A percentile compares a stretch with the other conserved stretches of the same genome.
These are phyloP conservation scores for Globisporangium radiosum DNA, from an alignment of 352 stramenopile species.

Conservation along the genomic window DNA sequence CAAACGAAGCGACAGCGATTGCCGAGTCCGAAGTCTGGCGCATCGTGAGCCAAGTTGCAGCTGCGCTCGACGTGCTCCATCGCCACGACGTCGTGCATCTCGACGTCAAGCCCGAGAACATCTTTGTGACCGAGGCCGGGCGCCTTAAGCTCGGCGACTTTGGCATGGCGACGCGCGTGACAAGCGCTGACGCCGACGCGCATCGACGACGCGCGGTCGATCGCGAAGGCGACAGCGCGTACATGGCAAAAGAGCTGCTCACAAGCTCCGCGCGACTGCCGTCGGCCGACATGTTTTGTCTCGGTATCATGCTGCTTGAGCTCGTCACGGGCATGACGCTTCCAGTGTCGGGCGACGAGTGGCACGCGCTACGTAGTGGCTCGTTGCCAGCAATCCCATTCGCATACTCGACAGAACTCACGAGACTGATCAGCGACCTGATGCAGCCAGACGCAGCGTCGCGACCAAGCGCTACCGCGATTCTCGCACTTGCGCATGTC, in stretches of 20 bases:
- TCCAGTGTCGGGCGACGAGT: constrained; percentile 45
- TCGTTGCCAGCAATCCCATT: constrained; percentile 31
- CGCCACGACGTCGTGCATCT: constrained; percentile 89
- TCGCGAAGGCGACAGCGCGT: constrained; percentile 91
- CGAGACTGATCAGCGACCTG: constrained; percentile 25
- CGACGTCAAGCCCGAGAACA: constrained; percentile 97
- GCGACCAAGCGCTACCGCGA: constrained; percentile 3
- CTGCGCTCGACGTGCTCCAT: constrained; percentile 87
- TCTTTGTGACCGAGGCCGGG: constrained; percentile 80
- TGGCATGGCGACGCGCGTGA: constrained; percentile 76
- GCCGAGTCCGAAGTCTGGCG: constrained; percentile 63
- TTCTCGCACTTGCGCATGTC: constrained; percentile 2
- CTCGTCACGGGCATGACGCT: constrained; percentile 32
- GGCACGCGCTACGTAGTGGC: constrained; percentile 60
- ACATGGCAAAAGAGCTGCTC: constrained; percentile 91
- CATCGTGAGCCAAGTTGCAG: constrained; percentile 64
- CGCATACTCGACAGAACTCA: constrained; percentile 43
- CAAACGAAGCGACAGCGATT: constrained; percentile 13
- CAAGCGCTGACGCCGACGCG: constrained; percentile 18
- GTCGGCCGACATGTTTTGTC: constrained; percentile 93
- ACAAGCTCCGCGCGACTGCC: constrained; percentile 47
- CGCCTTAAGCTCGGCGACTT: constrained; percentile 90
- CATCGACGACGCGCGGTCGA: constrained; percentile 23
- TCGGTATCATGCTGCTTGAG: constrained; percentile 78
- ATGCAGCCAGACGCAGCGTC: constrained; percentile 6